phyloP scores from a whole-genome alignment of 1,139 yeast species.

The Ogataea hybrid region DNA sequence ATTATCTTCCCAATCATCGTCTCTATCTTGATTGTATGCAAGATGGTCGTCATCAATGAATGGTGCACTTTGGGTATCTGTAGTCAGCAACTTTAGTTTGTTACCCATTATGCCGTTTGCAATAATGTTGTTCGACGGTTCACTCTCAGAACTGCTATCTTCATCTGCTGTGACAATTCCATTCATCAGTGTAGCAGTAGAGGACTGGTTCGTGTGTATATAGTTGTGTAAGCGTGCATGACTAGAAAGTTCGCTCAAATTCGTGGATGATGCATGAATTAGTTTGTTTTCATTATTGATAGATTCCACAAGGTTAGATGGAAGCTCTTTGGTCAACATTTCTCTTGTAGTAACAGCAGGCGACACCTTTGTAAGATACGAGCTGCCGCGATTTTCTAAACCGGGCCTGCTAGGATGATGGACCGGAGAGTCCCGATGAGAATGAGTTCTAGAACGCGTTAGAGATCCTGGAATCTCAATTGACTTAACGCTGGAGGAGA shows the following conservation, averaged over 20 bases:
- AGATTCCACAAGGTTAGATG: slow-evolving; percentile 65
- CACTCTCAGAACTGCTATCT: slow-evolving; percentile 10
- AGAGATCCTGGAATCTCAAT: slow-evolving; percentile 29
- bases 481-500: slow-evolving; percentile 26
- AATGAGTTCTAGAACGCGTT: slow-evolving; percentile 7
- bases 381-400: slow-evolving; percentile 7
- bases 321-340: slow-evolving; percentile 62
- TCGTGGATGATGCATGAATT: slow-evolving; percentile 18
- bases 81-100: slow-evolving; percentile 17
- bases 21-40: slow-evolving; percentile 1
- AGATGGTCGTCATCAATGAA: slow-evolving; percentile 14
- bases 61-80: slow-evolving; percentile 6
- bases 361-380: slow-evolving; percentile 6
- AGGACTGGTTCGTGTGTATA: not conserved
- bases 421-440: slow-evolving; percentile 1
- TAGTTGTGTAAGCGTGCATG: not conserved
- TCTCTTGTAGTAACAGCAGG: slow-evolving; percentile 51
- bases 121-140: slow-evolving; percentile 15
- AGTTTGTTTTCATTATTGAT: slow-evolving; percentile 31
- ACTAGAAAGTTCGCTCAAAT: slow-evolving; percentile 5
- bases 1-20: slow-evolving; percentile 28
- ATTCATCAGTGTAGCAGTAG: not conserved
- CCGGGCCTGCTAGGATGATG: slow-evolving; percentile 5
- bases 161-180: slow-evolving; percentile 2
- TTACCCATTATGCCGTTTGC: slow-evolving; percentile 29